Evolutionary conservation across 2,329 filamentous ascomycete species (phyloP), one percentile per base, ranked within the genome.

Genomic region (Orbilia ellipsospora): DNA sequence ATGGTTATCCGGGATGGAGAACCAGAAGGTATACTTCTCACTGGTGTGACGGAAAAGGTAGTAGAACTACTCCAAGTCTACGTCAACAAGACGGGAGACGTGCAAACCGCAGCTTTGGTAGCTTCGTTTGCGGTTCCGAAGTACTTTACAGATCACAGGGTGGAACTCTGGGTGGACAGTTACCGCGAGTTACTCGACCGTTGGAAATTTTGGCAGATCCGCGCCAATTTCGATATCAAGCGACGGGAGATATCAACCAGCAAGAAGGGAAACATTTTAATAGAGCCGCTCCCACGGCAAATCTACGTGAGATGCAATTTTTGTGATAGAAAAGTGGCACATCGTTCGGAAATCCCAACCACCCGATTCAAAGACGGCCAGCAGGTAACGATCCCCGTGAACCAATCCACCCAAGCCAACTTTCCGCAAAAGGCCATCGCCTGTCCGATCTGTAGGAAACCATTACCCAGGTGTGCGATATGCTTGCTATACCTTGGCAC

Each of bases 21-120:
- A 79, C 87, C 94, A 59, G 90, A 93, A 81, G 92, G 90, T 36
- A 88, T 95, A 48, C 87, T 93, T 1, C 86, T 96, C 12, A 92
- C 91, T 0, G 92, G 92, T 44, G 89, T 96, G 73, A 89, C 89
- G 1, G 90, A 92, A 78, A 85, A 85, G 63, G 85, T 90, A 61
- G 89, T 94, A 70, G 90, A 93, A 80, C 88, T 95, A 16, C 87
- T 94, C 73, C 90, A 91, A 75, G 88, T 88, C 60, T 93, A 93
- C 81, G 87, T 95, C 54, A 86, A 90, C 78, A 90, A 90, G 78
- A 93, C 90, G 81, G 86, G 89, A 80, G 92, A 94, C 81, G 86
- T 92, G 23, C 92, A 96, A 82, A 93, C 92, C 0, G 90, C 92
- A 1, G 90, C 91, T 0, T 85, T 95, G 1, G 87, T 92, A 73